phyloP scores from a whole-genome alignment of 768 basidiomycete species.

The Lactifluus subvellereus region DNA sequence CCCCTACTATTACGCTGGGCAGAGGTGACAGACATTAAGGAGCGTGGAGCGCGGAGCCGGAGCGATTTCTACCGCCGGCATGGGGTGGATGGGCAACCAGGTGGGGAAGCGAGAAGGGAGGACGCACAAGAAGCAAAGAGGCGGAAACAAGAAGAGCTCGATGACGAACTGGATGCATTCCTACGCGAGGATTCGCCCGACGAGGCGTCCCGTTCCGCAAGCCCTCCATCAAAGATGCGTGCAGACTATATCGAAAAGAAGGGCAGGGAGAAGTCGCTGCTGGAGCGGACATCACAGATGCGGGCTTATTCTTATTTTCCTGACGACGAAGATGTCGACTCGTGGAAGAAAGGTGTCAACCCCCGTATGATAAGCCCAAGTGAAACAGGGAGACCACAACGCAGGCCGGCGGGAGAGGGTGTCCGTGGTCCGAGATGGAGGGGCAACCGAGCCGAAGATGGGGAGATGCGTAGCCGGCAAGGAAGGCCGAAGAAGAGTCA shows the following conservation, averaged over 20 bases:
- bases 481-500: constrained; percentile 51
- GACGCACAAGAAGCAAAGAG: constrained; percentile 28
- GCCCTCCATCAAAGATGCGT: constrained; percentile 59
- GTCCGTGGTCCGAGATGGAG: neutral
- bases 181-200: constrained; percentile 41
- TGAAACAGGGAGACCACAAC: constrained; percentile 22
- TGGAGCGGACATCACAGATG: constrained; percentile 50
- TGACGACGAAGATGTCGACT: constrained; percentile 26
- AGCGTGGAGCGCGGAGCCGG: constrained; percentile 62
- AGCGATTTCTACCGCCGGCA: constrained; percentile 79
- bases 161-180: constrained; percentile 67
- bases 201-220: constrained; percentile 24
- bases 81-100: constrained; percentile 57
- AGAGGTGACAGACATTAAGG: constrained; percentile 62
- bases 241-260: constrained; percentile 54
- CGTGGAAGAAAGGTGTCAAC: constrained; percentile 39
- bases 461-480: constrained; percentile 30
- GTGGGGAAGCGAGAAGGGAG: constrained; percentile 29
- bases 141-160: constrained; percentile 40
- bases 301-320: constrained; percentile 37
- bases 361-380: constrained; percentile 32
- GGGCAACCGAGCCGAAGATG: constrained; percentile 19
- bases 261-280: constrained; percentile 36
- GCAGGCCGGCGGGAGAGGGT: constrained; percentile 22
- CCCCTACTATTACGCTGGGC: constrained; percentile 75